Percentiles rank a stretch among this genome's conserved stretches.
Evolutionary conservation across 495 filamentous ascomycete genomes (phyloP).

Genomic region (Hypoxylon perforatum): DNA sequence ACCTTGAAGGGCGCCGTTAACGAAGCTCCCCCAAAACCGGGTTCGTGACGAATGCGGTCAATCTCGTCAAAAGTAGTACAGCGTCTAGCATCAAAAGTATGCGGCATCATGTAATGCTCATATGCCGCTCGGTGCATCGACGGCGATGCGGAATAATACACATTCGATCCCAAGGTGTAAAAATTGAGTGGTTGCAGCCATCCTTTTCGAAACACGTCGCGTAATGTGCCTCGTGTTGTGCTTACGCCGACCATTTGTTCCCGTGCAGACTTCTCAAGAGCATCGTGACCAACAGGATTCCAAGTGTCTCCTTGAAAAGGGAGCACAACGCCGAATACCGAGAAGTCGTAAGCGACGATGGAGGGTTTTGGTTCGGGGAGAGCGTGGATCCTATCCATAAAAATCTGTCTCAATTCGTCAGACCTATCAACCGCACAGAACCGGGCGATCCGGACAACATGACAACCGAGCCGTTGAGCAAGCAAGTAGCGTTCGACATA

Average conservation of each 20-base stretch:
- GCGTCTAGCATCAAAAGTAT: conserved; percentile 74
- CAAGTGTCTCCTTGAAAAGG: conserved; percentile 75
- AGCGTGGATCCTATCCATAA: conserved; percentile 60
- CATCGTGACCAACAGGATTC: conserved; percentile 74
- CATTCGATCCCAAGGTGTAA: conserved; percentile 78
- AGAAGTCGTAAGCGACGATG: conserved; percentile 79
- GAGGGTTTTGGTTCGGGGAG: conserved; percentile 66
- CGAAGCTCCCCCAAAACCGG: conserved; percentile 77
- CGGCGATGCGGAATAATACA: conserved; percentile 80
- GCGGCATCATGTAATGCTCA: conserved; percentile 75
- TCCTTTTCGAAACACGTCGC: conserved; percentile 66
- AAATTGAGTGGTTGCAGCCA: conserved; percentile 75
- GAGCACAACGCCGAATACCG: conserved; percentile 72
- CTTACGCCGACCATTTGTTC: conserved; percentile 56
- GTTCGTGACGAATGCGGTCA: conserved; percentile 69
- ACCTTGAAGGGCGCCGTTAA: conserved; percentile 82
- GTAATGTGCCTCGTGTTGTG: conserved; percentile 61
- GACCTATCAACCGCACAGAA: conserved; percentile 69
- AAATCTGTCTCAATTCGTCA: conserved; percentile 66
- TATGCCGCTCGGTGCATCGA: conserved; percentile 84
- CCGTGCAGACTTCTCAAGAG: conserved; percentile 62
- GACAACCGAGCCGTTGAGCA: conserved; percentile 72
- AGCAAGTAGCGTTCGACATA: conserved; percentile 66
- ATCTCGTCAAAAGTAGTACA: conserved; percentile 72
- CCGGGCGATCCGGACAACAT: conserved; percentile 74